These are phyloP conservation scores for Xylaria polymorpha DNA, from an alignment of 2,329 filamentous ascomycete species.

Conservation along the genomic window DNA sequence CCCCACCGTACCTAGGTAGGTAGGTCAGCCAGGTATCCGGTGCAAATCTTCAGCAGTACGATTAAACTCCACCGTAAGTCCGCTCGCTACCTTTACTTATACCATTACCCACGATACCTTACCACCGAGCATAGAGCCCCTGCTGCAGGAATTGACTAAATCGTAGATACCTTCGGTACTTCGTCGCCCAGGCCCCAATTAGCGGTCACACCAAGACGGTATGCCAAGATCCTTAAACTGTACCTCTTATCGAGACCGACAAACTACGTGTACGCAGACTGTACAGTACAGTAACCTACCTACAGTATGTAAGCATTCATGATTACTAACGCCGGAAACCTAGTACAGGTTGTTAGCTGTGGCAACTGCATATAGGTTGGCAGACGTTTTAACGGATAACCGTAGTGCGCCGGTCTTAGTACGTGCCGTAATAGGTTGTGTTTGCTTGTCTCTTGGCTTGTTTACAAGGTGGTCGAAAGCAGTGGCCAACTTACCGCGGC, in stretches of 20 bases:
- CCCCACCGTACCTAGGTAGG: constrained; percentile 20
- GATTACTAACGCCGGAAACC: constrained; percentile 5
- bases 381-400: no score
- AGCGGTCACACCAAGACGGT: not conserved
- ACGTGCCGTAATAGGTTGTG: not conserved
- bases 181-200: not conserved
- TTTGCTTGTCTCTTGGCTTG: not conserved
- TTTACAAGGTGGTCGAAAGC: not conserved
- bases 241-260: not conserved
- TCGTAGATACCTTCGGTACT: not conserved
- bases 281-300: not conserved
- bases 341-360: not conserved
- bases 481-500: not conserved
- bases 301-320: constrained; percentile 8
- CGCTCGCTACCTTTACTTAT: not conserved
- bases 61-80: constrained; percentile 22
- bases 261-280: not conserved
- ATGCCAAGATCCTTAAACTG: not conserved
- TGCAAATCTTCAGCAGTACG: not conserved
- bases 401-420: not conserved
- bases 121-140: constrained; percentile 7
- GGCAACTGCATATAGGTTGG: not conserved
- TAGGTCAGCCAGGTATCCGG: no score
- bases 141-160: constrained; percentile 8
- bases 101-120: not conserved